Evolutionary conservation across 331 rosid species (phyloP).

Genomic region (Erythrophleum ivorense): DNA sequence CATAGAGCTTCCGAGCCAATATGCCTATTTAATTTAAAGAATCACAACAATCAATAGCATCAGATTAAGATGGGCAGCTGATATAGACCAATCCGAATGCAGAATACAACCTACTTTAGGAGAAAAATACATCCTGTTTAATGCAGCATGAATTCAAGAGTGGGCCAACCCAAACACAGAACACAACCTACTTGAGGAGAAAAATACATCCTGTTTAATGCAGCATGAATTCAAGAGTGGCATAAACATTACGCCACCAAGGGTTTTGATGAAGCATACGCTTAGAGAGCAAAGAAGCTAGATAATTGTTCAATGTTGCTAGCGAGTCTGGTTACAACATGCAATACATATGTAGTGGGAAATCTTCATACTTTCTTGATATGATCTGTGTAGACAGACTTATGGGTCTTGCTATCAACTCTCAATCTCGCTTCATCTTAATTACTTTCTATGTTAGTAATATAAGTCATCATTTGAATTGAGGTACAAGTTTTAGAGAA

Average conservation of each 20-base stretch:
- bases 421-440: conserved; percentile 21
- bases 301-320: background rate
- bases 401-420: conserved; percentile 10
- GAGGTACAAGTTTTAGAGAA: background rate
- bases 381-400: background rate
- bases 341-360: background rate
- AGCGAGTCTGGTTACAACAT: background rate
- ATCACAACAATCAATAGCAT: conserved; percentile 24
- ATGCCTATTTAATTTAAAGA: conserved; percentile 60
- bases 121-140: conserved; percentile 10
- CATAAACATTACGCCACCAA: conserved; percentile 18
- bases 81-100: conserved; percentile 17
- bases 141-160: conserved; percentile 10
- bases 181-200: too few relatives aligned
- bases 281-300: conserved; percentile 20
- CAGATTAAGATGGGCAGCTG: conserved; percentile 34
- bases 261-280: conserved; percentile 22
- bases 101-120: background rate
- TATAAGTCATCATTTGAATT: background rate
- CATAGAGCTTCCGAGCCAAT: conserved; percentile 80
- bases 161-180: too few relatives aligned
- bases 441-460: background rate
- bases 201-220: too few relatives aligned
- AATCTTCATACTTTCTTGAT: conserved; percentile 19
- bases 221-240: conserved; percentile 41